phyloP scores from a whole-genome alignment of 371 early-diverging fungal genomes.

The Fennellomyces sp. region DNA sequence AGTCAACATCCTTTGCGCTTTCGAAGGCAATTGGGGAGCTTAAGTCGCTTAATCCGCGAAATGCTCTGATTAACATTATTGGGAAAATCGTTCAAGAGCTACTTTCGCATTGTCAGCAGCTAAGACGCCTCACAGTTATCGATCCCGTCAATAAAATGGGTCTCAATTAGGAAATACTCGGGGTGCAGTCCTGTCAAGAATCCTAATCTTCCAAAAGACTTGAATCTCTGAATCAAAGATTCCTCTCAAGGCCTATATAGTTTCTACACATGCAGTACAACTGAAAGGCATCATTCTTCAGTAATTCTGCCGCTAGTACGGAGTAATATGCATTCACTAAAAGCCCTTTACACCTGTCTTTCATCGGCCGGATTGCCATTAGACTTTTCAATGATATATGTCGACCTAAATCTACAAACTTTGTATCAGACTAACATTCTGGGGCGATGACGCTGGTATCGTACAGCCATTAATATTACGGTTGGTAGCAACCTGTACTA shows the following conservation, averaged over 20 bases:
- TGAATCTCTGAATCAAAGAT: background rate
- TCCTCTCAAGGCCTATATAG: background rate
- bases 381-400: background rate
- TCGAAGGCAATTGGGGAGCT: background rate
- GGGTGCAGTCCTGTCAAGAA: too few relatives aligned
- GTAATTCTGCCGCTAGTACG: background rate
- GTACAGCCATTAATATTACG: background rate
- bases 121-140: too few relatives aligned
- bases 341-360: background rate
- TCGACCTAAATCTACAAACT: background rate
- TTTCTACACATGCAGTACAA: background rate
- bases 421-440: background rate
- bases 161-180: background rate
- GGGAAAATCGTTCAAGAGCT: too few relatives aligned
- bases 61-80: background rate
- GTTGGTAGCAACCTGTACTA: background rate
- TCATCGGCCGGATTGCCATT: background rate
- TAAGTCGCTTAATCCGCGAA: too few relatives aligned
- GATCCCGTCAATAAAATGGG: background rate
- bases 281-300: background rate
- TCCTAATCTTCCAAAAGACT: background rate
- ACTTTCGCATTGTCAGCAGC: too few relatives aligned
- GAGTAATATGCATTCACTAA: background rate
- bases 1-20: background rate
- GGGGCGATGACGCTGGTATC: background rate